phyloP scores from a whole-genome alignment of 2,329 filamentous ascomycete genomes.

The Colletotrichum salicis region DNA sequence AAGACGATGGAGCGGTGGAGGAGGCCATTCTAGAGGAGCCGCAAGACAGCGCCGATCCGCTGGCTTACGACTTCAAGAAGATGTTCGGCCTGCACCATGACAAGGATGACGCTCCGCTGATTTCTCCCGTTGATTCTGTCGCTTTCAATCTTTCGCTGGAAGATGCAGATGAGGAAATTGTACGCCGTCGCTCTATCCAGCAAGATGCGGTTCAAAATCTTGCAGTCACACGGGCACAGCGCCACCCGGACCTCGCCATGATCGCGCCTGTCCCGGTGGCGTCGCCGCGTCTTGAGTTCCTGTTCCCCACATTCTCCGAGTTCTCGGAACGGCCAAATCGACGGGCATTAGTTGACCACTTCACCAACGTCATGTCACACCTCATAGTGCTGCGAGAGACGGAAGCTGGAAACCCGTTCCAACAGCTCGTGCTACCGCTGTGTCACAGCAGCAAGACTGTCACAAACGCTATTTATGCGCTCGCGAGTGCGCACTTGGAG shows the following conservation, averaged over 20 bases:
- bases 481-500: constrained; percentile 86
- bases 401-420: constrained; percentile 71
- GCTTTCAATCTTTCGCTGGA: constrained; percentile 46
- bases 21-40: constrained; percentile 30
- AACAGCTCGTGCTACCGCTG: constrained; percentile 70
- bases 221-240: constrained; percentile 33
- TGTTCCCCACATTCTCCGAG: constrained; percentile 64
- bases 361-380: constrained; percentile 72
- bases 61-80: constrained; percentile 25
- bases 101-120: constrained; percentile 35
- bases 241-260: constrained; percentile 38
- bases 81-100: constrained; percentile 22
- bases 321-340: constrained; percentile 66
- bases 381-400: constrained; percentile 71
- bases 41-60: constrained; percentile 16
- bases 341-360: constrained; percentile 68
- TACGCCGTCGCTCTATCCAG: constrained; percentile 41
- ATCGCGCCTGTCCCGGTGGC: constrained; percentile 50
- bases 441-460: constrained; percentile 67
- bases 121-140: constrained; percentile 46
- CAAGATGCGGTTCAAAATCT: constrained; percentile 6
- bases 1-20: constrained; percentile 17
- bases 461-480: constrained; percentile 85
- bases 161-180: constrained; percentile 38
- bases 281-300: constrained; percentile 61